Percentiles rank a stretch among this genome's conserved stretches.
phyloP scores from a whole-genome alignment of 805 yeast species.

The Candida ascalaphidarum region DNA sequence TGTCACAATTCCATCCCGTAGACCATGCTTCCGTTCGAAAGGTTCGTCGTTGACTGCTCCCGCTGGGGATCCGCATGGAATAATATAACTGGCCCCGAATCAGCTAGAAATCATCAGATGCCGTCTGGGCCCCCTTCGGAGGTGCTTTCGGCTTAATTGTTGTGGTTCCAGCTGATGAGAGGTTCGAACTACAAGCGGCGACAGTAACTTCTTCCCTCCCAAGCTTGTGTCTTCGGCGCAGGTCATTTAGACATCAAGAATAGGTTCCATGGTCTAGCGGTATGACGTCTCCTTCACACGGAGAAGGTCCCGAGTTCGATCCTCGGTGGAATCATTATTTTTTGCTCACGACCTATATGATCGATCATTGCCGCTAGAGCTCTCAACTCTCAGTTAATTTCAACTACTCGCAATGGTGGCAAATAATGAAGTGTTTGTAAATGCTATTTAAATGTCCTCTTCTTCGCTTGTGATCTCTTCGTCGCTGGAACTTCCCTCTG shows the following conservation, averaged over 20 bases:
- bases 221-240: not conserved
- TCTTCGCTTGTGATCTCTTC: conserved; percentile 7
- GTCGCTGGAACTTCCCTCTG: conserved; percentile 9
- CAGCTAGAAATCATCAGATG: too few relatives aligned
- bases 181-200: not conserved
- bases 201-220: not conserved
- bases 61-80: too few relatives aligned
- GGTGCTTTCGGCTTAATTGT: conserved; percentile 1
- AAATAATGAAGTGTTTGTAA: not conserved
- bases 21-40: too few relatives aligned
- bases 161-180: not conserved
- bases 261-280: conserved; percentile 24
- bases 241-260: not conserved
- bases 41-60: too few relatives aligned
- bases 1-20: conserved; percentile 1
- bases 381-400: not conserved
- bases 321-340: conserved; percentile 19
- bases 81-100: too few relatives aligned
- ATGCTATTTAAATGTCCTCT: conserved; percentile 2
- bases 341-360: conserved; percentile 2
- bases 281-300: conserved; percentile 23
- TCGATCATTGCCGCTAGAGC: too few relatives aligned
- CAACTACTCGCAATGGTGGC: not conserved
- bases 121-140: too few relatives aligned
- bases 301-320: conserved; percentile 26